A percentile compares a stretch with the other conserved stretches of the same genome.
Evolutionary conservation across 2,329 filamentous ascomycete genomes (phyloP).

Genomic region (Venturiaceae sp.): DNA sequence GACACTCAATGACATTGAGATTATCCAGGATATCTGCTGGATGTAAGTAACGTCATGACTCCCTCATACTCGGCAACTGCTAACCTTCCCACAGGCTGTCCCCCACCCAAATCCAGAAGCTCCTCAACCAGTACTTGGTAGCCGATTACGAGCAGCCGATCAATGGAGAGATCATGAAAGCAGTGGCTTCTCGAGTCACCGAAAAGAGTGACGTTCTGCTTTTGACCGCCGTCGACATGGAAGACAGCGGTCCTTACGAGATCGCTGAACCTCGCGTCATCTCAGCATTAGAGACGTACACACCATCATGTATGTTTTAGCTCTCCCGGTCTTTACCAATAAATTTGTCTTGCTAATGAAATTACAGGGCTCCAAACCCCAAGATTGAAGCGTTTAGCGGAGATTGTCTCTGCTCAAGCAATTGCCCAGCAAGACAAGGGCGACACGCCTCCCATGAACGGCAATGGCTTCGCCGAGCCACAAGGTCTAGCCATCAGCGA

Average conservation of each 20-base stretch:
- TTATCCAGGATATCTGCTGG: slow-evolving; percentile 99
- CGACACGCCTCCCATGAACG: slow-evolving; percentile 36
- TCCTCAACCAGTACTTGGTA: slow-evolving; percentile 96
- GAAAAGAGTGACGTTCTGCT: slow-evolving; percentile 97
- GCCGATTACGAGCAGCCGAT: slow-evolving; percentile 99
- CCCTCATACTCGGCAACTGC: no score
- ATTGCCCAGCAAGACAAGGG: slow-evolving; percentile 90
- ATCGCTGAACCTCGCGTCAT: slow-evolving; percentile 96
- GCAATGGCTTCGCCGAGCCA: slow-evolving; percentile 28
- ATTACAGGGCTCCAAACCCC: slow-evolving; percentile 83
- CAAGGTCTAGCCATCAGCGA: slow-evolving; percentile 43
- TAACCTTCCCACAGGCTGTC: no score
- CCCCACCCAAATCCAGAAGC: slow-evolving; percentile 97
- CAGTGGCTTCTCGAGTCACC: slow-evolving; percentile 89
- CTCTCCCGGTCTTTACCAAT: not conserved
- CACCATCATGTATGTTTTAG: slow-evolving; percentile 73
- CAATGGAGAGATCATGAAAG: slow-evolving; percentile 99
- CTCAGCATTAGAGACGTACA: slow-evolving; percentile 94
- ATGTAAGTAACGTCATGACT: slow-evolving; percentile 58
- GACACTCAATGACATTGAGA: slow-evolving; percentile 97
- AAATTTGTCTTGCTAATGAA: slow-evolving; percentile 18
- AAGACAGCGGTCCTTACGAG: slow-evolving; percentile 95
- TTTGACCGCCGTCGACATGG: slow-evolving; percentile 93
- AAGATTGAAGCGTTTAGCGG: slow-evolving; percentile 87
- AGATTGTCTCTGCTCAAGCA: slow-evolving; percentile 94